Conservation (phyloP, 2,329 filamentous ascomycete species). For the Beauveria caledonica region DNA sequence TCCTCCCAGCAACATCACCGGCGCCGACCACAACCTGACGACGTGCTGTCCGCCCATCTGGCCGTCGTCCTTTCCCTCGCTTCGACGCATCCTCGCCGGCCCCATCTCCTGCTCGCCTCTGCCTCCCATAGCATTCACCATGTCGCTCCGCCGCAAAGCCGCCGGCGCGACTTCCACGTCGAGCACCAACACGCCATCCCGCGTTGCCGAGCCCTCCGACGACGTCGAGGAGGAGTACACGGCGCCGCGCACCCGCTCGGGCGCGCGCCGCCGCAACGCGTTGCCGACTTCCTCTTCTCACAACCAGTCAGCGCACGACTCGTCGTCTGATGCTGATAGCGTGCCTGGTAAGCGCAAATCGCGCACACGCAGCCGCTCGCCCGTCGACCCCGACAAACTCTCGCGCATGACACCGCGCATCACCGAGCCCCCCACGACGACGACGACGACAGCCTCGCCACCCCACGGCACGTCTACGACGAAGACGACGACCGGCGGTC, state of each 20-base stretch:
- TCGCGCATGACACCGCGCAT: conserved; percentile 43
- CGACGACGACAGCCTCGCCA: not conserved
- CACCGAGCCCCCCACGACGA: conserved; percentile 15
- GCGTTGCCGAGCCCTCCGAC: conserved; percentile 22
- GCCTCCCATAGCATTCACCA: conserved; percentile 2
- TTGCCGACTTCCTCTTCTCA: conserved; percentile 41
- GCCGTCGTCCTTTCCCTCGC: not conserved
- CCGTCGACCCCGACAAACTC: conserved; percentile 45
- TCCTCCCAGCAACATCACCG: not conserved
- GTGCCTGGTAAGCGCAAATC: conserved; percentile 49
- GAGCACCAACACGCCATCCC: not conserved
- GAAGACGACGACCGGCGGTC: conserved; percentile 20
- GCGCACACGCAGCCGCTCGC: conserved; percentile 64
- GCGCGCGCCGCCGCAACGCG: conserved; percentile 48
- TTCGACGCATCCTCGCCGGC: conserved; percentile 7
- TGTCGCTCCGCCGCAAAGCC: conserved; percentile 8
- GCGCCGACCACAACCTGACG: not conserved
- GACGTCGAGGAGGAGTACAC: conserved; percentile 50
- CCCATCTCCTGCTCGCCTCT: not conserved
- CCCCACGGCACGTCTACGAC: conserved; percentile 17
- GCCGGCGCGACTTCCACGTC: not conserved
- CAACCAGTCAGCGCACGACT: conserved; percentile 48
- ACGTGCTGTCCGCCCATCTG: not conserved
- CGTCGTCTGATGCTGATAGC: conserved; percentile 27
- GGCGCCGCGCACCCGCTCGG: conserved; percentile 70